Evolutionary conservation across 805 yeast genomes (phyloP).

Genomic region (Lipomyces oligophaga): DNA sequence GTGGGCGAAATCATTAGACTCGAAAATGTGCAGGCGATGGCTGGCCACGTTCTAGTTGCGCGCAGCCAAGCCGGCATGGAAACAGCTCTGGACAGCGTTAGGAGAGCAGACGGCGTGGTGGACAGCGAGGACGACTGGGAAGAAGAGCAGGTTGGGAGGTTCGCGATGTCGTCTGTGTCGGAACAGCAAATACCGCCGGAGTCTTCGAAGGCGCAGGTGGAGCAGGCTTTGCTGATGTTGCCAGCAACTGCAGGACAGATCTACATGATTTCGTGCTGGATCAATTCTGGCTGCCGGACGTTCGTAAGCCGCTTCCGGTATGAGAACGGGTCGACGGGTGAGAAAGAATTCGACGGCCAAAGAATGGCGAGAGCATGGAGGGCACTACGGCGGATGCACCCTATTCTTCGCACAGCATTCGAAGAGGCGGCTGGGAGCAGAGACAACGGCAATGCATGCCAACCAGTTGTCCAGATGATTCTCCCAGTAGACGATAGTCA

Average conservation of each 20-base stretch:
- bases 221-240: no score
- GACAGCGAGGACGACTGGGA: no score
- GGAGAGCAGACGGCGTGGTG: no score
- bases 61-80: no score
- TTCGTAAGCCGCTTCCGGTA: constrained; percentile 22
- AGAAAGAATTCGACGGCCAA: constrained; percentile 3
- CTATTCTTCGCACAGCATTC: constrained; percentile 28
- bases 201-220: no score
- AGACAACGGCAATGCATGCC: not conserved
- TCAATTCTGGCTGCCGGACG: constrained; percentile 4
- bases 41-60: not conserved
- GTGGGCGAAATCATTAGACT: constrained; percentile 21
- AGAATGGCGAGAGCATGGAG: constrained; percentile 22
- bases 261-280: constrained; percentile 30
- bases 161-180: no score
- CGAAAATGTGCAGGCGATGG: constrained; percentile 8
- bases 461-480: constrained; percentile 27
- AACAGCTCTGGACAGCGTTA: not conserved
- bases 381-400: constrained; percentile 3
- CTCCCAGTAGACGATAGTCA: not conserved
- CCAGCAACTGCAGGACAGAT: constrained; percentile 30
- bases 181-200: no score
- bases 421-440: constrained; percentile 5
- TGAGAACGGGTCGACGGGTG: no score
- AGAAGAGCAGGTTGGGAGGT: no score